These are phyloP conservation scores for Epichloe glyceriae DNA, from an alignment of 2,329 filamentous ascomycete genomes.

Conservation along the genomic window DNA sequence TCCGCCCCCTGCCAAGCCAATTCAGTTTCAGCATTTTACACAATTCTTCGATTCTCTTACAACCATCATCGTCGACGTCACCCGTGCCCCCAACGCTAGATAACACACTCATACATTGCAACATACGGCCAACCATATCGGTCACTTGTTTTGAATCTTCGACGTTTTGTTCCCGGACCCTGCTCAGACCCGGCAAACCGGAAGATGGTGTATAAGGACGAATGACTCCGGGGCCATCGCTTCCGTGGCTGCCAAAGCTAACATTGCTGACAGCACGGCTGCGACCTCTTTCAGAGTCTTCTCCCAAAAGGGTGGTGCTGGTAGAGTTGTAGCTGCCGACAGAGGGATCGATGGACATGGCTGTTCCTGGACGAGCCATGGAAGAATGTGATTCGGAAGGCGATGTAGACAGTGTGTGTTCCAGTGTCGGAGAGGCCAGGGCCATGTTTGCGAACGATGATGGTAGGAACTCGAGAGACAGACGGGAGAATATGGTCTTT, in stretches of 20 bases:
- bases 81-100: slow-evolving; percentile 54
- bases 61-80: slow-evolving; percentile 52
- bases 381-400: slow-evolving; percentile 35
- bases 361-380: slow-evolving; percentile 53
- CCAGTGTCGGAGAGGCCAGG: slow-evolving; percentile 39
- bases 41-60: slow-evolving; percentile 69
- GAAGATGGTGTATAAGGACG: slow-evolving; percentile 38
- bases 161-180: slow-evolving; percentile 43
- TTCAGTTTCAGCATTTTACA: slow-evolving; percentile 87
- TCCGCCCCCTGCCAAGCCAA: slow-evolving; percentile 84
- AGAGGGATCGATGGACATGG: slow-evolving; percentile 60
- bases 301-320: slow-evolving; percentile 65
- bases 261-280: slow-evolving; percentile 82
- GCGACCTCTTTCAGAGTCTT: slow-evolving; percentile 44
- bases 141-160: slow-evolving; percentile 70
- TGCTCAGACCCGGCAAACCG: slow-evolving; percentile 24
- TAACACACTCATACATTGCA: slow-evolving; percentile 90
- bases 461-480: slow-evolving; percentile 68
- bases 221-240: slow-evolving; percentile 25
- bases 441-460: slow-evolving; percentile 38
- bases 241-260: slow-evolving; percentile 44
- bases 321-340: slow-evolving; percentile 71
- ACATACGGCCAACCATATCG: slow-evolving; percentile 86
- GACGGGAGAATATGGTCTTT: slow-evolving; percentile 77
- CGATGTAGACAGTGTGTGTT: slow-evolving; percentile 37